Evolutionary conservation across 2,329 filamentous ascomycete genomes (phyloP).

Genomic region (Ophiostoma angusticollis): DNA sequence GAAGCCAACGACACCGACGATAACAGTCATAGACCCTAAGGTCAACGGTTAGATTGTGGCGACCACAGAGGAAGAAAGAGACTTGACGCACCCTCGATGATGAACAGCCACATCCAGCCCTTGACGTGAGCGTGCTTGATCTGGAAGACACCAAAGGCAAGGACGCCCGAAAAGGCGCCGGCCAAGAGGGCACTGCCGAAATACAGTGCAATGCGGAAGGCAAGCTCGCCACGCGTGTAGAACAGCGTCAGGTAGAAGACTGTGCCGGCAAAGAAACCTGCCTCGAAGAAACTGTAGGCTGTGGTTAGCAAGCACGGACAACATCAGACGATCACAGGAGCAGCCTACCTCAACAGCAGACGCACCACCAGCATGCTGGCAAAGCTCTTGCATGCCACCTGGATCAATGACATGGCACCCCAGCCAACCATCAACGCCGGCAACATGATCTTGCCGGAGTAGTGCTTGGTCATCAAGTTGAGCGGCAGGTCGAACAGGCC

Average conservation of each 20-base stretch:
- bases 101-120: slow-evolving; percentile 13
- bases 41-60: too few relatives aligned
- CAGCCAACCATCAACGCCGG: slow-evolving; percentile 55
- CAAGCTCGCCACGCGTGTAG: slow-evolving; percentile 58
- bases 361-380: slow-evolving; percentile 52
- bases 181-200: slow-evolving; percentile 9
- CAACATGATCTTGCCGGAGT: slow-evolving; percentile 49
- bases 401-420: slow-evolving; percentile 50
- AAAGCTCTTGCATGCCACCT: slow-evolving; percentile 44
- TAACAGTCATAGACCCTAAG: slow-evolving; percentile 10
- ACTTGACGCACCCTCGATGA: too few relatives aligned
- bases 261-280: slow-evolving; percentile 57
- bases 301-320: too few relatives aligned
- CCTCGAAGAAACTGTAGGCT: slow-evolving; percentile 55
- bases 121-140: slow-evolving; percentile 19
- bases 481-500: slow-evolving; percentile 56
- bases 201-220: slow-evolving; percentile 56
- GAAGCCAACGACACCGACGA: slow-evolving; percentile 11
- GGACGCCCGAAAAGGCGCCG: slow-evolving; percentile 48
- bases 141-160: slow-evolving; percentile 37
- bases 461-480: slow-evolving; percentile 54
- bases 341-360: slow-evolving; percentile 61
- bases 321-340: too few relatives aligned
- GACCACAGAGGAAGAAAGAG: too few relatives aligned
- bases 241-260: slow-evolving; percentile 47